These are phyloP conservation scores for Mucor indicus DNA, from an alignment of 371 early-diverging fungal species.

Conservation along the genomic window DNA sequence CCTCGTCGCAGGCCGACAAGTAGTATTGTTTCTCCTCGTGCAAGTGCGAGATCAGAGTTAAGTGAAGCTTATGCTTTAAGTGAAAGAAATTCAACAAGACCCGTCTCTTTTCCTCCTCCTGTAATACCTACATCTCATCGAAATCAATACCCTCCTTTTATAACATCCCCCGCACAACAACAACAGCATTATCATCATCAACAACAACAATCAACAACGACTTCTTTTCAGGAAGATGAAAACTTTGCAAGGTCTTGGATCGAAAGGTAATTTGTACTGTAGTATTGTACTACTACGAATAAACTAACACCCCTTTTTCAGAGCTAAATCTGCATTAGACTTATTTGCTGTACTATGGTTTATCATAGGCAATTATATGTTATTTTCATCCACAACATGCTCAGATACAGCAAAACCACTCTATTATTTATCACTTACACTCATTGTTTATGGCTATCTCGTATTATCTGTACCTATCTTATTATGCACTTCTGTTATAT, in stretches of 20 bases:
- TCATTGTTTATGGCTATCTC: slow-evolving; percentile 67
- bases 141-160: slow-evolving; percentile 17
- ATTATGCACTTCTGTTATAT: slow-evolving; percentile 60
- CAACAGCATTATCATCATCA: too few relatives aligned
- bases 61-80: slow-evolving; percentile 36
- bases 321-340: slow-evolving; percentile 36
- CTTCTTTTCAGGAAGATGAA: slow-evolving; percentile 6
- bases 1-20: slow-evolving; percentile 32
- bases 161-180: too few relatives aligned
- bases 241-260: slow-evolving; percentile 17
- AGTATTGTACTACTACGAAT: too few relatives aligned
- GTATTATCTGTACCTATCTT: slow-evolving; percentile 64
- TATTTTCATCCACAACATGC: slow-evolving; percentile 57
- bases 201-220: slow-evolving; percentile 1
- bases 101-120: slow-evolving; percentile 24
- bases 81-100: slow-evolving; percentile 12
- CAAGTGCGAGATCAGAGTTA: slow-evolving; percentile 23
- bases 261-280: slow-evolving; percentile 21
- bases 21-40: slow-evolving; percentile 6
- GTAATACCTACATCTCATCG: slow-evolving; percentile 16
- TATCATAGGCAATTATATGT: slow-evolving; percentile 69
- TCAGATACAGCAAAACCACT: slow-evolving; percentile 52
- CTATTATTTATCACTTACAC: slow-evolving; percentile 55
- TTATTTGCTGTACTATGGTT: slow-evolving; percentile 66
- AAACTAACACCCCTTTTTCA: neutral